These are phyloP conservation scores for Fusarium udum DNA, from an alignment of 2,329 filamentous ascomycete genomes.

Conservation along the genomic window DNA sequence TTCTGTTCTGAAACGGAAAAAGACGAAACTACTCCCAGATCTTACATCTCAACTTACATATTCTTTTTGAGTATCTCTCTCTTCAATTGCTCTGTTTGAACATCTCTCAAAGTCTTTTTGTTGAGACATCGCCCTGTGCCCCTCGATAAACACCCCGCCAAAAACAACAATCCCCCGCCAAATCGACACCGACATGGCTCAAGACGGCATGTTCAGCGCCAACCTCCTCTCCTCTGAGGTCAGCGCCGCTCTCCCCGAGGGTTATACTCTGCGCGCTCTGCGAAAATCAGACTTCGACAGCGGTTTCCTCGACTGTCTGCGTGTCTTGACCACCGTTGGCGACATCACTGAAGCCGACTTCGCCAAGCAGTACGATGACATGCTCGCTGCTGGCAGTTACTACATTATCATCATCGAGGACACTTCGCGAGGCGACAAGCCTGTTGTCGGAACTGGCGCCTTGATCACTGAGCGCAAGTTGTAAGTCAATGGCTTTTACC, in stretches of 20 bases:
- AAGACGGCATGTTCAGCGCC: constrained; percentile 76
- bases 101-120: not conserved
- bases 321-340: constrained; percentile 91
- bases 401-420: constrained; percentile 89
- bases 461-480: constrained; percentile 95
- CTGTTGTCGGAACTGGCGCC: constrained; percentile 89
- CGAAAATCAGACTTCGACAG: constrained; percentile 78
- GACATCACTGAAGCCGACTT: constrained; percentile 82
- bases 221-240: constrained; percentile 82
- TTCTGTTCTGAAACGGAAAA: constrained; percentile 16
- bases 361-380: constrained; percentile 83
- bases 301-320: constrained; percentile 90
- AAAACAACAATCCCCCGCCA: constrained; percentile 15
- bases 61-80: not conserved
- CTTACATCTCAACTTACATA: constrained; percentile 12
- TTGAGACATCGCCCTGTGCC: constrained; percentile 21
- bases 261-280: constrained; percentile 85
- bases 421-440: constrained; percentile 60
- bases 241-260: constrained; percentile 75
- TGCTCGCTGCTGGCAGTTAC: constrained; percentile 79
- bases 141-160: constrained; percentile 13
- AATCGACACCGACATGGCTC: constrained; percentile 38
- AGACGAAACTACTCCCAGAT: constrained; percentile 11
- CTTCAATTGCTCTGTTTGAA: constrained; percentile 6
- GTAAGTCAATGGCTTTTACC: constrained; percentile 60